Base-by-base conservation (phyloP, 768 basidiomycete genomes). In the Lactarius trivialis region DNA sequence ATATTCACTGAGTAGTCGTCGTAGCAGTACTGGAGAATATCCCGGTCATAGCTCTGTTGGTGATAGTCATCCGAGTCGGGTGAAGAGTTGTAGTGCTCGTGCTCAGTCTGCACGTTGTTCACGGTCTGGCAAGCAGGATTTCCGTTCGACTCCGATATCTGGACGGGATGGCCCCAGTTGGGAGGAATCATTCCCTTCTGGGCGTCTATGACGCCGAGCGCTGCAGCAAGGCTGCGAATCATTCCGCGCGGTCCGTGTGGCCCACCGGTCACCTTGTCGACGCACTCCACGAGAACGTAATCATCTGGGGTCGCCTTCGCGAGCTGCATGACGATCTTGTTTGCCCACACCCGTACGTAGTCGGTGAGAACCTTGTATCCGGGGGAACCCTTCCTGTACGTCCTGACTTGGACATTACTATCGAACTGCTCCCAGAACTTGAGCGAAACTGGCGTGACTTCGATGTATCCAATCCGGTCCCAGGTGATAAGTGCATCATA, bases 401-500 rank as follows among this genome's bases (percentile, higher is more conserved):
- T 54, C 28, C 2, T 17, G 45, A 57, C 41, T 2, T 26, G n/a
- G 7, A 63, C 5, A 1, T 6, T 4, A 7, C 4, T 7, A 28
- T 58, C 56, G 32, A 65, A 63, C 37, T 58, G 64, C 7, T 32
- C 11, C 51, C 71, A 73, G 69, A 74, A 74, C 12, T 71, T 68
- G 55, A 69, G 71, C 36, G 73, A 74, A 58, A 67, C 67, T 2
- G 65, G 32, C 11, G 71, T 72, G 24, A 74, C 65, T n/a, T 65
- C 61, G 43, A 74, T 48, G n/a, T 54, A 36, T 45, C 67, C 69
- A 14, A 56, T 53, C 15, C 19, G 60, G 32, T 70, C 60, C 72
- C 73, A 74, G 9, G 67, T 68, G 32, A 56, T 56, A 32, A 71
- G 49, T 1, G 73, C 66, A 21, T 64, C 56, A 63, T 73, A 74